Evolutionary conservation across 169 alveolate genomes (phyloP).

Genomic region (Cryptosporidium parvum): DNA sequence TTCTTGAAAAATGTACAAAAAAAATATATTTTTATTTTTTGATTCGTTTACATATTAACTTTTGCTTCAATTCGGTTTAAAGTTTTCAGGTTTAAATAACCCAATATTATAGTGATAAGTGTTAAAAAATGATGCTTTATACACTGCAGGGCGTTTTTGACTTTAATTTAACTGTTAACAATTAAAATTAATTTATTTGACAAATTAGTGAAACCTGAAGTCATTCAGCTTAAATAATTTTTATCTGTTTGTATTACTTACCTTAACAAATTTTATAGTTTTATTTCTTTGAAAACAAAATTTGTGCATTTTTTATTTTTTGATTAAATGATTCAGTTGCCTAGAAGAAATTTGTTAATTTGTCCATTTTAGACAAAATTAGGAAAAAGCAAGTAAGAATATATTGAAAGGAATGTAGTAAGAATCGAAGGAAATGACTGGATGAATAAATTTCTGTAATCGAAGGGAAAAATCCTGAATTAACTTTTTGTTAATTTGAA

Average conservation of each 20-base stretch:
- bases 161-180: neutral
- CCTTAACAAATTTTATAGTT: conserved; percentile 1
- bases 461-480: neutral
- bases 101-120: neutral
- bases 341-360: neutral
- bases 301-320: neutral
- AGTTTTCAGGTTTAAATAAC: no score
- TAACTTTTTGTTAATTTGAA: neutral
- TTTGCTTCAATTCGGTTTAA: no score
- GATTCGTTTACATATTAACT: neutral
- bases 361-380: no score
- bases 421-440: neutral
- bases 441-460: neutral
- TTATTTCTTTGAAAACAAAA: neutral
- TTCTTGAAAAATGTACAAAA: neutral
- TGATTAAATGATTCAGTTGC: neutral
- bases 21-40: no score
- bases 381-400: neutral
- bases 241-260: neutral
- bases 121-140: neutral
- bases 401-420: neutral
- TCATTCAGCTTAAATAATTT: neutral
- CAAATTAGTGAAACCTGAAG: neutral
- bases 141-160: neutral
- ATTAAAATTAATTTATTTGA: neutral